Conservation (phyloP, 441 rosid genomes). For the Omphalea diandra region DNA sequence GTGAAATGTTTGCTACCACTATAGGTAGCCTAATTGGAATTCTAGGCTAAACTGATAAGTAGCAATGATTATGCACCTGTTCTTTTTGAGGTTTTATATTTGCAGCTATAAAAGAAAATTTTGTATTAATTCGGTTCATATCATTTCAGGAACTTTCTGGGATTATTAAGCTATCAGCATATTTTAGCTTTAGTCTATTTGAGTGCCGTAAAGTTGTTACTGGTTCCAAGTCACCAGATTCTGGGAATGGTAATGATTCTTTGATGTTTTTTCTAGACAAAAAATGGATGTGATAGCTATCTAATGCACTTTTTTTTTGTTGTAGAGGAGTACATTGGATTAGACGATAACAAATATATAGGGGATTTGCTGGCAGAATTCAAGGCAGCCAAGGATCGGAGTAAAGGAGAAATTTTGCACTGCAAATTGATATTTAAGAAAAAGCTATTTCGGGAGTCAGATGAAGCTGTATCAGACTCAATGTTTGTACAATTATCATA, state of each 20-base stretch:
- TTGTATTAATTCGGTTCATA: conserved; percentile 15
- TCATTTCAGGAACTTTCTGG: conserved; percentile 89
- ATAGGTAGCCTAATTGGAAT: not conserved
- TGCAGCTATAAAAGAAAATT: not conserved
- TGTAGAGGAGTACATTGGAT: conserved; percentile 90
- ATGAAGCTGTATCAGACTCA: conserved; percentile 90
- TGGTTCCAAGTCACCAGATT: conserved; percentile 86
- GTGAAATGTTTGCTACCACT: not conserved
- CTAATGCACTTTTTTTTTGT: conserved; percentile 30
- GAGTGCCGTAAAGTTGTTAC: conserved; percentile 94
- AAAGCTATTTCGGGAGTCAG: conserved; percentile 95
- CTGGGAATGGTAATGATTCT: conserved; percentile 69
- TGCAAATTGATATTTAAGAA: conserved; percentile 89
- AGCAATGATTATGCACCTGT: not conserved
- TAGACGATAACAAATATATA: conserved; percentile 95
- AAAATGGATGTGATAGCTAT: conserved; percentile 19
- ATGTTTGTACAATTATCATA: conserved; percentile 96
- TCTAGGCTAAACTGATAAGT: not conserved
- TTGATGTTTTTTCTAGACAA: conserved; percentile 18
- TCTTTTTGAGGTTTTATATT: not conserved
- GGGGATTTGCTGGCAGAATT: conserved; percentile 93
- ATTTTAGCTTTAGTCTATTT: conserved; percentile 92
- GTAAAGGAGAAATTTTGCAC: conserved; percentile 95
- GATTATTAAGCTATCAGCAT: conserved; percentile 83
- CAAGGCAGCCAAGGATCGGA: conserved; percentile 88